Conservation (phyloP, 805 yeast species). For the Metschnikowia amazonensis region DNA sequence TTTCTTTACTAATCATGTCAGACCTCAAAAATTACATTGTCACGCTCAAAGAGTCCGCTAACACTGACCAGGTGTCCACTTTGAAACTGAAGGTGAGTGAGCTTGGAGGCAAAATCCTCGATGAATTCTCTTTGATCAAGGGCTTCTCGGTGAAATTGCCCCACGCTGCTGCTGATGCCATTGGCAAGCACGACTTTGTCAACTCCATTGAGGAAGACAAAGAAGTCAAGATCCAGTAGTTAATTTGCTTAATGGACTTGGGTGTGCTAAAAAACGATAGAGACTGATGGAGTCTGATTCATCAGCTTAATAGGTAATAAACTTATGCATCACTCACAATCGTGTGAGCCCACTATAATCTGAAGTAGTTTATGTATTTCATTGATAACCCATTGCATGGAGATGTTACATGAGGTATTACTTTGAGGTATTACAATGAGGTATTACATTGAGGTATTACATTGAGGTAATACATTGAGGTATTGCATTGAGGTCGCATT, state of each 20-base stretch:
- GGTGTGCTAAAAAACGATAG: background rate
- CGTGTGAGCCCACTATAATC: no score
- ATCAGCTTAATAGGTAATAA: background rate
- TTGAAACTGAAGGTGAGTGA: constrained; percentile 48
- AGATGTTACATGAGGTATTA: no score
- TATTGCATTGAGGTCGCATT: no score
- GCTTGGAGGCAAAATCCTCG: constrained; percentile 58
- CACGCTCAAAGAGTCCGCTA: constrained; percentile 44
- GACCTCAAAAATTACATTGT: constrained; percentile 37
- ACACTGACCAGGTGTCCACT: constrained; percentile 35
- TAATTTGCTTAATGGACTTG: background rate
- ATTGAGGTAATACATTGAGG: no score
- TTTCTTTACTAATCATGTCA: constrained; percentile 20
- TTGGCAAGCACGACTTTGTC: constrained; percentile 49
- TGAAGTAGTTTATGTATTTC: no score
- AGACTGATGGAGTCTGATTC: background rate
- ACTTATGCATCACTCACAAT: background rate
- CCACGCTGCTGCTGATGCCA: constrained; percentile 42
- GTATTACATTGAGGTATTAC: no score
- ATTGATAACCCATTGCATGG: no score
- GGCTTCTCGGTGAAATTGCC: constrained; percentile 65
- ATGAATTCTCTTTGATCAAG: constrained; percentile 61
- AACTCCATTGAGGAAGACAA: constrained; percentile 63
- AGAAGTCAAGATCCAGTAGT: constrained; percentile 49
- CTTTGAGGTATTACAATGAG: no score